Base-by-base conservation (phyloP, 2,329 filamentous ascomycete genomes). In the Aspergillus sp. region DNA sequence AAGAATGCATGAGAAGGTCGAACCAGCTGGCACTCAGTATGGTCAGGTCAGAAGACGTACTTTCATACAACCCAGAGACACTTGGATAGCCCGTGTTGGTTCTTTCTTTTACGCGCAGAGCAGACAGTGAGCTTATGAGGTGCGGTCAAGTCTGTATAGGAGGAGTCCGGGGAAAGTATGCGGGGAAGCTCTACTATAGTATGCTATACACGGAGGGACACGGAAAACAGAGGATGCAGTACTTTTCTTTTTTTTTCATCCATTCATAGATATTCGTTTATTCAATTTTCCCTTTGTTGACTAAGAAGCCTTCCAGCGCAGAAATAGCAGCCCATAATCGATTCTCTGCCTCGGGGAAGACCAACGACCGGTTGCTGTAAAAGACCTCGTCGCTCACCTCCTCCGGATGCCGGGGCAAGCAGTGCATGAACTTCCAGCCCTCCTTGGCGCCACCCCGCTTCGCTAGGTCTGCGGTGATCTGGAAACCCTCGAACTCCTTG, bases 401-500 rank as follows among this genome's bases (percentile, higher is more conserved):
- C 67, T 98, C 91, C 0, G 80, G 80, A 64, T 98, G 90, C 52
- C 93, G 80, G 9, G 93, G 93, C 49, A 98, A 71, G 66, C 93
- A 98, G 73, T 98, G 93, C 93, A 98, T 96, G 67, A 98, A 98
- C 69, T 88, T 89, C 93, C 93, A 98, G 52, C 79, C 79, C 9
- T 85, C 76, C 66, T 93, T 94, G 38, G 93, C 93, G 19, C 88
- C 90, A 39, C 89, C 90, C 43, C 83, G 78, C 68, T 83, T 79
- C 1, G 89, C 91, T 56, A 98, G 74, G 39, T 93, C 86, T 42
- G 83, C 79, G 2, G 91, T 96, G 61, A 98, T 86, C 66, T 96
- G 91, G 70, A 90, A 98, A 9, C 91, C 90, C 29, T 79, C 78
- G 65, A 98, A 98, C 2, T 82, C 88, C 62, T 83, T 80, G 50